Evolutionary conservation across 306 rosid genomes (phyloP), one percentile per base, ranked within the genome.

Genomic region (Cucumis hystrix): DNA sequence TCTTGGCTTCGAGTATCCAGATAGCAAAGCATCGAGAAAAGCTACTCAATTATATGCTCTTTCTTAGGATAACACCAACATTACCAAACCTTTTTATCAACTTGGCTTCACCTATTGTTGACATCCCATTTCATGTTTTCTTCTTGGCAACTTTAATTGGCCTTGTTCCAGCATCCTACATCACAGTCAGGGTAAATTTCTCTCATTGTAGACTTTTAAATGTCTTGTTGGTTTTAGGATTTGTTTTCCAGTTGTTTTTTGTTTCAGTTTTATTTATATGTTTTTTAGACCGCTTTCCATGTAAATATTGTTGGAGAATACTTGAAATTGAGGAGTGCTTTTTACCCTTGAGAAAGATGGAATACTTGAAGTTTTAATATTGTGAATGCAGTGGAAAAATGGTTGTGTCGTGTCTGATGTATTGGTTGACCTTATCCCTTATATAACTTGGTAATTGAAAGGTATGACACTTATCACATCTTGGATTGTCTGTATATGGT

Each of bases 101-200:
- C 86, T 87, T 96, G 93, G 99, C 99, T 40, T 96, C 98, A 81
- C 98, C 99, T 23, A 96, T 96, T 79, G 99, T 96, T 71, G 98
- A 92, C 77, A 91, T 96, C 70, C 99, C 98, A 1, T 96, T 96
- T 86, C 99, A 96, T 78, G 73, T 89, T 77, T 96, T 96, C 97
- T 96, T 96, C 77, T 80, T 84, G 79, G 99, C 98, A 15, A 92
- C 99, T 79, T 81, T 89, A 80, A 40, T 92, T 78, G 99, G 99
- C 79, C 99, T 96, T 81, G 79, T 89, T 79, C 98, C 98, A 25
- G 96, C 98, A 11, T 77, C 99, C 25, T 96, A 92, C 73, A 96
- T 96, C 80, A 96, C 99, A 58, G 98, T 96, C 86, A 82, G 96
- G 73, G 99, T 96, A 91, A 86, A 93, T 73, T n/a, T 52, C 60